Evolutionary conservation across 163 green algal species (phyloP).

Genomic region (Prototheca cutis): DNA sequence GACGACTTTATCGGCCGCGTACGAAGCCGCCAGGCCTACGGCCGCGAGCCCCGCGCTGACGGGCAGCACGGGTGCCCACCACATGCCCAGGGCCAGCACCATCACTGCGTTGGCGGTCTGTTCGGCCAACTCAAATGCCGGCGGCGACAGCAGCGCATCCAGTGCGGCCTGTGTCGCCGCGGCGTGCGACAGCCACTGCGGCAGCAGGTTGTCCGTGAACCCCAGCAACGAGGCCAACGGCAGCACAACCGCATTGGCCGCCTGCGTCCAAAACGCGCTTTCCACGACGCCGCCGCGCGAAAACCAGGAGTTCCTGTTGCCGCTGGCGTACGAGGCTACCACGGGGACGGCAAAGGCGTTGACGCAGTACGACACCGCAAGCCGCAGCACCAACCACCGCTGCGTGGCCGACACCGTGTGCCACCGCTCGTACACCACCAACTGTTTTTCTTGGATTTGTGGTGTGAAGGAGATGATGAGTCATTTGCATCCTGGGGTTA

Average conservation of each 20-base stretch:
- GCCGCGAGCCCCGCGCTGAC: constrained; percentile 25
- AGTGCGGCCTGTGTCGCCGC: constrained; percentile 31
- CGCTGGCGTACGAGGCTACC: constrained; percentile 21
- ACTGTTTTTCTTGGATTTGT: constrained; percentile 2
- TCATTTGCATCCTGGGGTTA: not conserved
- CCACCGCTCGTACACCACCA: constrained; percentile 42
- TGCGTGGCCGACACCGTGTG: constrained; percentile 29
- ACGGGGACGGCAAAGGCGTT: constrained; percentile 41
- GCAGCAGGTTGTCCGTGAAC: constrained; percentile 16
- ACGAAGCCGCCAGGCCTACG: constrained; percentile 22
- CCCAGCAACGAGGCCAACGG: constrained; percentile 25
- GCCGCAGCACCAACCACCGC: constrained; percentile 39
- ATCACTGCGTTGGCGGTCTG: constrained; percentile 28
- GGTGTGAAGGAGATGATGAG: not conserved
- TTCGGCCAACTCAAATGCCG: constrained; percentile 37
- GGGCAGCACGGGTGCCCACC: constrained; percentile 42
- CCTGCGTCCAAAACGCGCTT: constrained; percentile 43
- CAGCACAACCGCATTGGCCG: constrained; percentile 38
- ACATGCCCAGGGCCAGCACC: constrained; percentile 35
- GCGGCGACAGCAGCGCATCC: constrained; percentile 29
- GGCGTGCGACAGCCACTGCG: constrained; percentile 17
- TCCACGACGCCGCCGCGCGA: constrained; percentile 37
- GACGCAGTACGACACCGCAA: constrained; percentile 34
- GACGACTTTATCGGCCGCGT: constrained; percentile 40
- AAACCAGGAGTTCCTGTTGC: constrained; percentile 25